A percentile compares a stretch with the other conserved stretches of the same genome.
Evolutionary conservation across 441 rosid genomes (phyloP).

Genomic region (Adansonia madagascariensis): DNA sequence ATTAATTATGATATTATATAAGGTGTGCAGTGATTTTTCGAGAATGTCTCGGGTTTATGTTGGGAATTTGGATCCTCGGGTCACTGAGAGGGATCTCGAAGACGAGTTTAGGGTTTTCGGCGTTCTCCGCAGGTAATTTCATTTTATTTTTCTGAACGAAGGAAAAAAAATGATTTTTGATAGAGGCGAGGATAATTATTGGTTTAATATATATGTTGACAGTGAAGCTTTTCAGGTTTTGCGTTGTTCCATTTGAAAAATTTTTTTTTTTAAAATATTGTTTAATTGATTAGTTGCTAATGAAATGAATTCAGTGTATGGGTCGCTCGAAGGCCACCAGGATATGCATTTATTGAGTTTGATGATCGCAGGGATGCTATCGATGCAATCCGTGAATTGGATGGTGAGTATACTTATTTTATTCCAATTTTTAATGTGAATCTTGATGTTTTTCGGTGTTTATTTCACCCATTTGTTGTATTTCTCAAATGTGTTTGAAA

Average conservation of each 20-base stretch:
- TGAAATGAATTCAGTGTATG: constrained; percentile 67
- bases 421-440: background rate
- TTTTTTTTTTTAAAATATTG: too few relatives aligned
- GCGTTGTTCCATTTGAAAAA: background rate
- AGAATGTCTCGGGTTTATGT: constrained; percentile 74
- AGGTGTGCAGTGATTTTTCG: constrained; percentile 16
- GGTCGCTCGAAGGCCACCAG: constrained; percentile 97
- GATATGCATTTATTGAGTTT: constrained; percentile 89
- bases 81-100: constrained; percentile 76
- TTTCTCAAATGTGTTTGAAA: background rate
- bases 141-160: background rate
- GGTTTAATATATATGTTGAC: background rate
- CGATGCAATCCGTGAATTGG: constrained; percentile 78
- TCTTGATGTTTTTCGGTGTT: background rate
- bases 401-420: constrained; percentile 51
- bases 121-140: constrained; percentile 59
- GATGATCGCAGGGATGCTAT: constrained; percentile 88
- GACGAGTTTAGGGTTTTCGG: constrained; percentile 78
- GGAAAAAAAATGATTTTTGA: constrained; percentile 17
- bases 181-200: background rate
- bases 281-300: background rate
- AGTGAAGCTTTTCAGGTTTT: background rate
- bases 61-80: constrained; percentile 75
- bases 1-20: background rate
- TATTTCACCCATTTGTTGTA: background rate